Evolutionary conservation across 108 stramenopile genomes (phyloP), one percentile per base, ranked within the genome.

Genomic region (Conticribra weissflogii): DNA sequence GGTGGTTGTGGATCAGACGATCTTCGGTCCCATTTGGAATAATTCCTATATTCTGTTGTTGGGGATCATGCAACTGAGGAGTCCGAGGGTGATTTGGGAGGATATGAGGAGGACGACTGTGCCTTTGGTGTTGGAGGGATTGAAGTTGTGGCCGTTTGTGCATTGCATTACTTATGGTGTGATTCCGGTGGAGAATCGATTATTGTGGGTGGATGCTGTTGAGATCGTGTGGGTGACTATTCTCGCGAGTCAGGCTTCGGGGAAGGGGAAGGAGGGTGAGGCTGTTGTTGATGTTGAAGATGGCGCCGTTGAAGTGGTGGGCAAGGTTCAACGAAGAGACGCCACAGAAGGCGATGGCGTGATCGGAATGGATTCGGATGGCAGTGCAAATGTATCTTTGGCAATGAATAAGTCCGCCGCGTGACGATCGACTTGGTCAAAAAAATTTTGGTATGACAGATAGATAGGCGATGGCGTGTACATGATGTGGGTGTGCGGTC

Each of bases 221-320:
- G 95, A 96, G 78, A 91, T 96, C 54, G 57, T 94, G 15, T 96
- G 95, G 95, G 95, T 96, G 0, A 93, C 90, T 2, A 94, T 96
- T 70, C 64, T 96, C 22, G 86, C 89, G 29, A 85, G 56, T 3
- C 52, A 69, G 54, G 88, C 85, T 41, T 41, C 36, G 12, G 36
- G 36, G 12, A 12, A 41, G 5, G 36, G 5, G 36, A 12, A 41
- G 36, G 36, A 41, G 36, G 36, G 12, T 5, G 36, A 5, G 36
- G 8, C 12, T 5, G 8, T 5, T 41, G 36, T 41, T 5, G 12
- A 12, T 41, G 36, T 9, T 41, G 36, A 41, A 12, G 36, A 41
- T 41, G 36, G 36, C 5, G 36, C 8, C n/a, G n/a, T n/a, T n/a
- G n/a, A n/a, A n/a, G n/a, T n/a, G n/a, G n/a, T n/a, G n/a, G n/a